Evolutionary conservation across 805 yeast genomes (phyloP).

Genomic region (Yarrowia sp.): DNA sequence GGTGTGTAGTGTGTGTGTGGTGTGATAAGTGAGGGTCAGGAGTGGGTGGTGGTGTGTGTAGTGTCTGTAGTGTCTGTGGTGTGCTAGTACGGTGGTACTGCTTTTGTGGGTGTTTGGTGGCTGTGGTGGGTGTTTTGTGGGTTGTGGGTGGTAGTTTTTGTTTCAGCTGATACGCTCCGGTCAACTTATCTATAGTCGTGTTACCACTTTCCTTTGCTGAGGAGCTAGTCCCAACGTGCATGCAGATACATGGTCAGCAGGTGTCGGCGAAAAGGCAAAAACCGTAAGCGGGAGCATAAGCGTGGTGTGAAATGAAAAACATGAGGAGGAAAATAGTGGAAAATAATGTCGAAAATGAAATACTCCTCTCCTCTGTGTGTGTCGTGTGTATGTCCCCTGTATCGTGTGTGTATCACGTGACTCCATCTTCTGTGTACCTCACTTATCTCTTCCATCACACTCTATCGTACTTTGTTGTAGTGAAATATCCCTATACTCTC

Average conservation of each 20-base stretch:
- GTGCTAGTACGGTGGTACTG: neutral
- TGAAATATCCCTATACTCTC: too few species aligned
- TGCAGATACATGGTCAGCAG: conserved; percentile 10
- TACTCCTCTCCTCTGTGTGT: neutral
- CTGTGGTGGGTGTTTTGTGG: neutral
- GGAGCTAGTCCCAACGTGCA: conserved; percentile 18
- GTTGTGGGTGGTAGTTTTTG: too few species aligned
- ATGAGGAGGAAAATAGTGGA: neutral
- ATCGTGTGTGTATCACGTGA: neutral
- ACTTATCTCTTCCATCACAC: neutral
- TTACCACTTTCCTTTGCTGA: neutral
- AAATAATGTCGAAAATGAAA: too few species aligned
- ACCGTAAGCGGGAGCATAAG: conserved; percentile 7
- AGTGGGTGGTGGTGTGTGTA: neutral
- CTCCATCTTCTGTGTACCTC: neutral
- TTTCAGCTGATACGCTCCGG: neutral
- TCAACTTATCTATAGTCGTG: neutral
- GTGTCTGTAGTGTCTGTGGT: neutral
- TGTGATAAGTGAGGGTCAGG: neutral
- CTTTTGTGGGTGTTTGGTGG: neutral
- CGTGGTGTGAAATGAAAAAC: neutral
- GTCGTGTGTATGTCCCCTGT: neutral
- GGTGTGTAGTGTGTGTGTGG: neutral
- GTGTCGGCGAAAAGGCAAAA: conserved; percentile 10
- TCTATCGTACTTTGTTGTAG: neutral